A percentile compares a stretch with the other conserved stretches of the same genome.
These are phyloP conservation scores for Metschnikowia chrysomelidarum DNA, from an alignment of 805 yeast species.

Conservation along the genomic window DNA sequence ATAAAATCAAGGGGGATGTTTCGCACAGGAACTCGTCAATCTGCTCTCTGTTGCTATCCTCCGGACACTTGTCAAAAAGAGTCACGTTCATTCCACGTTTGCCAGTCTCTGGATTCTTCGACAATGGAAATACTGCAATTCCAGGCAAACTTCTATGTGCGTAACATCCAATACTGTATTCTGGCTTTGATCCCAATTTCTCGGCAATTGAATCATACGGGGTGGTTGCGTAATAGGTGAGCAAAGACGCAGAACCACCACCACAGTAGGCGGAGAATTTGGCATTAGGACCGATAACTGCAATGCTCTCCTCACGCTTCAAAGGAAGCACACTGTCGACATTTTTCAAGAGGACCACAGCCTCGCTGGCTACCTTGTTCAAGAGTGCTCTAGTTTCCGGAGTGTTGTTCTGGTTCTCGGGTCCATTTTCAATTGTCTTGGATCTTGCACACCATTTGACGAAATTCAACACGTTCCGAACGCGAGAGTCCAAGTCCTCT, in stretches of 20 bases:
- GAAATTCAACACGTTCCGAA: conserved; percentile 26
- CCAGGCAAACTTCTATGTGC: conserved; percentile 33
- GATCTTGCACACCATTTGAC: conserved; percentile 23
- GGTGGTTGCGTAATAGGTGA: conserved; percentile 46
- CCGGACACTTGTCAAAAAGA: conserved; percentile 27
- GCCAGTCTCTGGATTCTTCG: conserved; percentile 23
- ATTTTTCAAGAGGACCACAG: conserved; percentile 57
- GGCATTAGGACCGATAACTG: conserved; percentile 62
- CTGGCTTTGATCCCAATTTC: conserved; percentile 25
- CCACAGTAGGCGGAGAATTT: conserved; percentile 51
- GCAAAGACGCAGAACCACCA: conserved; percentile 60
- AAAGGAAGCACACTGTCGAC: conserved; percentile 49
- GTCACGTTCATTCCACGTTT: conserved; percentile 25
- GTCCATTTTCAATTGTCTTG: conserved; percentile 23
- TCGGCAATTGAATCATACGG: conserved; percentile 47
- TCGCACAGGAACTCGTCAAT: conserved; percentile 26
- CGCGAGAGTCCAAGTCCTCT: conserved; percentile 28
- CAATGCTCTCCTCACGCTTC: conserved; percentile 36
- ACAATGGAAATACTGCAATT: conserved; percentile 21
- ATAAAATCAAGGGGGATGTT: conserved; percentile 16
- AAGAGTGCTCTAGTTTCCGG: conserved; percentile 23
- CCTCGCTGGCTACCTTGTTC: conserved; percentile 34
- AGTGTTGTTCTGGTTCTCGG: conserved; percentile 25
- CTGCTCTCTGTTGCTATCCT: conserved; percentile 17
- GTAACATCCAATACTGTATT: conserved; percentile 34